Base-by-base conservation (phyloP, 2,329 filamentous ascomycete species). In the Fusarium nodosum region DNA sequence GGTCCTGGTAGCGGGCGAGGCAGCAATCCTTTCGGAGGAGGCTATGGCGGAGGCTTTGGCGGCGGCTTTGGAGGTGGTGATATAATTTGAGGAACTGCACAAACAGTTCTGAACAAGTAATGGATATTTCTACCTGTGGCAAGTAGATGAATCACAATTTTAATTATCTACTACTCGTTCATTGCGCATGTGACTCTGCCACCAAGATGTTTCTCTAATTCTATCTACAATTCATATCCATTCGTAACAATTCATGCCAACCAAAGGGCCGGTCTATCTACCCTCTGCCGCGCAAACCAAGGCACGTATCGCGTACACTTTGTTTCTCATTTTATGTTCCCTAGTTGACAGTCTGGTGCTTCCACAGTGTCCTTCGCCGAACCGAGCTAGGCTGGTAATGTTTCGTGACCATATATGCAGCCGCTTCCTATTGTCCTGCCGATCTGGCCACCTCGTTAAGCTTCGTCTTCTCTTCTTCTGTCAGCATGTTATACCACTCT, bases 381-480 rank as follows among this genome's bases (percentile, higher is more conserved):
- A 41, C 44, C 13, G 68, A 69, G 22, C 56, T 46, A 41, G 50
- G 44, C 16, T 33, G 26, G 15, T n/a, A 50, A 20, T 22, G n/a
- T n/a, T 15, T 42, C 41, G 18, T 22, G 45, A 31, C 36, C 39
- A 20, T 38, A 12, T 34, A 15, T 26, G 57, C 51, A 60, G 53
- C 61, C 28, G 38, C 47, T 58, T 60, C 60, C 71, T 77, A 77
- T 66, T 78, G 74, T 52, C 64, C 71, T 41, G 80, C 77, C 41
- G 77, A 69, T 53, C 70, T 77, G 46, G 82, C 86, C 55, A 88
- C 77, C 72, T 86, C 82, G 61, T 86, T 84, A 11, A 89, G 79
- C 77, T 88, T 89, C 10, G 74, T 74, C 77, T 87, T 85, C 76
- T 89, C 87, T 24, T 86, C 84, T 7, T 84, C 83, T n/a, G 80